Evolutionary conservation across 768 basidiomycete genomes (phyloP), one percentile per base, ranked within the genome.

Genomic region (Tephrocybe sp.): DNA sequence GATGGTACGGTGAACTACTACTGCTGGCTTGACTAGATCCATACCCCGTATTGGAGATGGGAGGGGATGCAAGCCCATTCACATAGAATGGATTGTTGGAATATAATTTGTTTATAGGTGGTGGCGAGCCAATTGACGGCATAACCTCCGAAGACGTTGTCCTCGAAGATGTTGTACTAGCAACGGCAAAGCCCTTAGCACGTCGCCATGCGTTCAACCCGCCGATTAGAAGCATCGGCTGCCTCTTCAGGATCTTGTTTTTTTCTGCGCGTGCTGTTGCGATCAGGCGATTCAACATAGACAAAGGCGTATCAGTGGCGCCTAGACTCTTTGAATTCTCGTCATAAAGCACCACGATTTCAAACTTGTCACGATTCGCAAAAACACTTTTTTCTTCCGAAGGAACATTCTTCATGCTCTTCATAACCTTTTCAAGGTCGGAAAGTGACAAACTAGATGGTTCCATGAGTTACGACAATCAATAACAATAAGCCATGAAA

Each of bases 291-390:
- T 84, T 73, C 19, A 94, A 76, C 16, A 73, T 62, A 1, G 79
- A 73, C n/a, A 88, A 63, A 0, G 84, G 79, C 0, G 81, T 73
- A 9, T 72, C 71, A 16, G 70, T 64, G 3, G 67, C 64, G 2
- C 75, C 78, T 44, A 82, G 75, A 15, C 71, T 65, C 46, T 78
- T 73, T 39, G 89, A 83, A 24, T 73, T 64, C 42, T 77, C 60
- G 64, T 98, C 94, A 64, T 94, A 94, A 3, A 97, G 71, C 13
- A 86, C 89, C 21, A 99, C 83, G 18, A 94, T 66, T 57, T 97
- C 94, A 63, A 90, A 95, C 57, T 88, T 86, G 60, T 93, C 82
- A 33, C 95, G 88, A 52, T 91, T 88, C 34, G 71, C 64, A 64
- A 98, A 98, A n/a, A 88, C 73, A 2, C 75, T 74, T 38, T 73